Base-by-base conservation (phyloP, 2,329 filamentous ascomycete genomes). In the Penicillium digitatum region DNA sequence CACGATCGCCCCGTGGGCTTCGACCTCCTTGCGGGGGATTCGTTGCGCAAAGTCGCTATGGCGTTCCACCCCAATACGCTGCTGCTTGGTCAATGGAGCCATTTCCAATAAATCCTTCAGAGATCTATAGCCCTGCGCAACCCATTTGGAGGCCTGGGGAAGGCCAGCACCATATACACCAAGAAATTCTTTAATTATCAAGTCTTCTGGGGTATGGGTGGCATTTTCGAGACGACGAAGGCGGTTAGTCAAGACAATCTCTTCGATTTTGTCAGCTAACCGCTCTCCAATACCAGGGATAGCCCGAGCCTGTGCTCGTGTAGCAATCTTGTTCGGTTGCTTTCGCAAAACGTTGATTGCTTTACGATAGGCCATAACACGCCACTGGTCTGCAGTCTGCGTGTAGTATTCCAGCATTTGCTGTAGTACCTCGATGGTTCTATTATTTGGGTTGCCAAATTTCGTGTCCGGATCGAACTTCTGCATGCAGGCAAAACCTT, bases 191-290 rank as follows among this genome's bases (percentile, higher is more conserved):
- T 86, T 82, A 1, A 95, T 74, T 0, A 83, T 73, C 16, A 79
- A 73, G 59, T 90, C 84, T n/a, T 80, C 77, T 0, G 87, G 83
- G 44, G 95, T 87, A 3, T 79, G 73, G 52, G 82, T 81, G 0
- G 88, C 83, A 63, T 86, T 84, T 32, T 95, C 87, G 0, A 96
- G 79, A 35, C 87, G 82, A 39, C 82, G 82, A 0, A 96, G 81
- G 26, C 80, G 79, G 64, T 90, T 82, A 0, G 90, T 96, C 37
- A 80, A 79, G 2, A 85, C 89, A 40, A 96, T 95, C 68, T 96
- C 93, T 65, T 94, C 89, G 59, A 97, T 94, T 71, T 96, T 96
- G 26, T 82, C 78, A 0, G 91, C 91, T 1, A 96, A 76, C 1
- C 89, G 82, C 11, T 78, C 65, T 8, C 92, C 92, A 34, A 96